These are phyloP conservation scores for Cucumis hystrix DNA, from an alignment of 306 rosid genomes.

Conservation along the genomic window DNA sequence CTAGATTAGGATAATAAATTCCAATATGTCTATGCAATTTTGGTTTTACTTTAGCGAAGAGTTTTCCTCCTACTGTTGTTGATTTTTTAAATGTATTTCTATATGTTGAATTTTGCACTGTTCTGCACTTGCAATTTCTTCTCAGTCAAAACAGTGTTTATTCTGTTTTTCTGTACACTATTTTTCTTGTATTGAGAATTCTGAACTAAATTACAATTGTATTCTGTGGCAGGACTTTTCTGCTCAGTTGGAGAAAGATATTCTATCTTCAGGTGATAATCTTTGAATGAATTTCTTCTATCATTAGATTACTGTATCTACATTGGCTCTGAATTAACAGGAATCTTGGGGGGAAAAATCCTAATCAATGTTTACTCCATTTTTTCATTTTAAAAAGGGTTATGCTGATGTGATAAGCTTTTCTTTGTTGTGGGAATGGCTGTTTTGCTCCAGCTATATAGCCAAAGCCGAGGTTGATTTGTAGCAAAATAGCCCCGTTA, in stretches of 20 bases:
- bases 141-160: neutral
- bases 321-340: neutral
- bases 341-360: neutral
- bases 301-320: neutral
- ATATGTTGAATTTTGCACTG: neutral
- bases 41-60: neutral
- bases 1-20: neutral
- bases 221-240: slow-evolving; percentile 59
- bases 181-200: neutral
- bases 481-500: no score
- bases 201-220: slow-evolving; percentile 5
- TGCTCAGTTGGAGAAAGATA: slow-evolving; percentile 87
- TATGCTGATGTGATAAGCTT: no score
- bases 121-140: neutral
- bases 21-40: neutral
- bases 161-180: neutral
- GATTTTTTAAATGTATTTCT: neutral
- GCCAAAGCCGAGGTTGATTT: no score
- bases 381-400: no score
- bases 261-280: slow-evolving; percentile 75
- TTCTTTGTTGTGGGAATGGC: no score
- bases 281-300: neutral
- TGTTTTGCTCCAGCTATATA: no score
- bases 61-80: neutral
- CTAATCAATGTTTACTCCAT: neutral